Percentiles rank a stretch among this genome's conserved stretches.
These are phyloP conservation scores for Kockiozyma suomiensis DNA, from an alignment of 805 yeast genomes.

Conservation along the genomic window DNA sequence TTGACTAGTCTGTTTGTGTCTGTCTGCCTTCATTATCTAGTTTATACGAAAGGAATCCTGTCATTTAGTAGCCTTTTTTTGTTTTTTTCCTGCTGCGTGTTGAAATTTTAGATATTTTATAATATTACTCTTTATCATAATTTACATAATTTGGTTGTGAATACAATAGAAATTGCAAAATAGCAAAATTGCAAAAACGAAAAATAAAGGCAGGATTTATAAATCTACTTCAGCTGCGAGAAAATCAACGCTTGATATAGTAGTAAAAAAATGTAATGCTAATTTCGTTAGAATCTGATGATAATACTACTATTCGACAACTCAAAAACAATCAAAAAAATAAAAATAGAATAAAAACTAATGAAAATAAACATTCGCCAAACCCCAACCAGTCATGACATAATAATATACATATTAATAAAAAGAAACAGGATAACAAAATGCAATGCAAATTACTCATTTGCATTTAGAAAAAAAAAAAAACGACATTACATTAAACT, in stretches of 20 bases:
- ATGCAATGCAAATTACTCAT: neutral
- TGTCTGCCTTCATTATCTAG: no score
- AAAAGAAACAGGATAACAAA: neutral
- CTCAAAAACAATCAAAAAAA: neutral
- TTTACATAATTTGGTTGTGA: neutral
- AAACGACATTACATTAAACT: neutral
- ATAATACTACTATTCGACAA: neutral
- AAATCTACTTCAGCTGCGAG: no score
- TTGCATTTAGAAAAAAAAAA: no score
- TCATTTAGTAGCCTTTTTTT: neutral
- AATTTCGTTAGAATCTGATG: no score
- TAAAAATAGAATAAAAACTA: neutral
- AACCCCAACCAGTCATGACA: conserved; percentile 14
- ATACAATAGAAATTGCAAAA: neutral
- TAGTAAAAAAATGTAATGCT: no score
- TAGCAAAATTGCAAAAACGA: no score
- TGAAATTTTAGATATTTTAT: neutral
- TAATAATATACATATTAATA: neutral
- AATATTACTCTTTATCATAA: no score
- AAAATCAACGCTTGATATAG: no score
- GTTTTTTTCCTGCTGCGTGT: no score
- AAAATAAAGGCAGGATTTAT: no score
- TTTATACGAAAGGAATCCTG: neutral
- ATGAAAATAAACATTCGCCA: conserved; percentile 8
- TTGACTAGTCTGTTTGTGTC: neutral